These are phyloP conservation scores for Cyberlindnera mrakii DNA, from an alignment of 805 yeast genomes.

Conservation along the genomic window DNA sequence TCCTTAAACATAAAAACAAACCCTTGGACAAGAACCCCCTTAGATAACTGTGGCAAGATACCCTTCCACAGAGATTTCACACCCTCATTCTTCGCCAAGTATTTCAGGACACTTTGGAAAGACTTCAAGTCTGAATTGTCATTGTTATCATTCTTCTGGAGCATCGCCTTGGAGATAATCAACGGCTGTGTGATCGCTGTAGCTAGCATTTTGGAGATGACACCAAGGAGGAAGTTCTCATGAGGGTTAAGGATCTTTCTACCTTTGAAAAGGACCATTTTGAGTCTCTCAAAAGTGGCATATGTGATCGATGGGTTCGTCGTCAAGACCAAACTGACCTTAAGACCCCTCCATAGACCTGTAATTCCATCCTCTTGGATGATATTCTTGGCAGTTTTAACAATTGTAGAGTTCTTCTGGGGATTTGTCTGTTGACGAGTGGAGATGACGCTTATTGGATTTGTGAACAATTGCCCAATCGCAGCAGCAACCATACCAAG, in stretches of 20 bases:
- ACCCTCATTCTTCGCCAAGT: slow-evolving; percentile 62
- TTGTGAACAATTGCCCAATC: slow-evolving; percentile 70
- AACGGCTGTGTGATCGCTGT: slow-evolving; percentile 79
- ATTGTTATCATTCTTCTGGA: slow-evolving; percentile 45
- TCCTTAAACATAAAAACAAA: slow-evolving; percentile 66
- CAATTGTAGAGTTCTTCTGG: slow-evolving; percentile 27
- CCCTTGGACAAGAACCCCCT: slow-evolving; percentile 83
- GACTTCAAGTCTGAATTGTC: slow-evolving; percentile 41
- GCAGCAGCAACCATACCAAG: slow-evolving; percentile 83
- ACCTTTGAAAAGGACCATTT: slow-evolving; percentile 34
- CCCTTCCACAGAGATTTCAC: slow-evolving; percentile 70
- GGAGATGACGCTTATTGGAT: slow-evolving; percentile 75
- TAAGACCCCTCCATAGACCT: slow-evolving; percentile 80
- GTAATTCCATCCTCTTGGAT: slow-evolving; percentile 55
- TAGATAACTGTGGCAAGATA: slow-evolving; percentile 67
- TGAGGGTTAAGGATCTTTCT: slow-evolving; percentile 43
- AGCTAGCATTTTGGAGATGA: slow-evolving; percentile 75
- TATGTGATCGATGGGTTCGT: slow-evolving; percentile 84
- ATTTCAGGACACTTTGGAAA: slow-evolving; percentile 57
- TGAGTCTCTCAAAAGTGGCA: slow-evolving; percentile 70
- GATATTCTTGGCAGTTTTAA: slow-evolving; percentile 43
- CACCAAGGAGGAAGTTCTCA: slow-evolving; percentile 68
- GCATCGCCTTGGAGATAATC: slow-evolving; percentile 77
- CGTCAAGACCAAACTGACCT: slow-evolving; percentile 72
- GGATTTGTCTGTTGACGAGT: slow-evolving; percentile 55